Base-by-base conservation (phyloP, 306 rosid genomes). In the Medicago arabica region DNA sequence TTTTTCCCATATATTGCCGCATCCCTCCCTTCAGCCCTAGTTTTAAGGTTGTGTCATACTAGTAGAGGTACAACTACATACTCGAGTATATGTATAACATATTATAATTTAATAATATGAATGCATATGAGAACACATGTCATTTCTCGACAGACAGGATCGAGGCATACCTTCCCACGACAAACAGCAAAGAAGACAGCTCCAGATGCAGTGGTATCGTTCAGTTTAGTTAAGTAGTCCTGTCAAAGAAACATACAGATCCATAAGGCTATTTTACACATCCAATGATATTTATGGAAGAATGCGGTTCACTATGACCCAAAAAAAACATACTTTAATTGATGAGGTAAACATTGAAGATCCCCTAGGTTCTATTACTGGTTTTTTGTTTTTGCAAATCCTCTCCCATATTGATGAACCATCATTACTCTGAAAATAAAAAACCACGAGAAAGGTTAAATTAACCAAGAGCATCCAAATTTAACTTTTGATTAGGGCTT, bases 101-200 rank as follows among this genome's bases (percentile, higher is more conserved):
- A 75, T 38, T 23, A 40, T 55, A 9, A 72, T 60, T 65, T 15
- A 58, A 75, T 60, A 25, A 71, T 60, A 70, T n/a, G 64, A 76
- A 66, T 38, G 74, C 69, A 38, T 31, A 14, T 76, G 58, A 76
- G 47, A 74, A 63, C 81, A 63, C 21, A 76, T 34, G 28, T 38
- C 72, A 51, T 34, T 71, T 47, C 40, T 55, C 31, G 31, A 65
- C 71, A 79, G 53, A 39, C 64, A 73, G 53, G 41, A 62, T 53
- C 21, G 61, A 78, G 72, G 61, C 86, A 81, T 91, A 94, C 98
- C 90, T 94, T 94, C 71, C 98, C 97, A 15, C 97, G 96, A 83
- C 98, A 94, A 69, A 94, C 97, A 49, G 97, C 97, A 59, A 94
- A 94, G 83, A 94, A 92, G 36, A 90, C 85, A 67, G 98, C 98